Evolutionary conservation across 2,329 filamentous ascomycete genomes (phyloP).

Genomic region (Sarocladium brachiariae): DNA sequence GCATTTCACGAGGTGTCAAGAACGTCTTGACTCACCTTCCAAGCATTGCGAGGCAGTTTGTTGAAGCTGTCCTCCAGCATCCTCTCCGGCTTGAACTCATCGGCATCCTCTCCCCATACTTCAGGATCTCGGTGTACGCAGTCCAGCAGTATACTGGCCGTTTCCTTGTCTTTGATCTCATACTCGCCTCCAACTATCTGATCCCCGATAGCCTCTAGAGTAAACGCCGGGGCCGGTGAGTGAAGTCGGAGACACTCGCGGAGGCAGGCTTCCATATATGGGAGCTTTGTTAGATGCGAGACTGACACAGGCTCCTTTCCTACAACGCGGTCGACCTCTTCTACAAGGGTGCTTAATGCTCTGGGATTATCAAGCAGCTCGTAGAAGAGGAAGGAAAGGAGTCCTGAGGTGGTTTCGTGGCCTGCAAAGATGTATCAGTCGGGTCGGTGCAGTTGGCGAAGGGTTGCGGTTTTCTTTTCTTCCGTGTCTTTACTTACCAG

Average conservation of each 20-base stretch:
- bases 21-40: constrained; percentile 36
- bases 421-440: constrained; percentile 14
- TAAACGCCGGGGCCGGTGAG: not conserved
- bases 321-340: constrained; percentile 61
- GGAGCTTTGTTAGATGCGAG: constrained; percentile 56
- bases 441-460: no score
- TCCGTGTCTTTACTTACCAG: constrained; percentile 23
- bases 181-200: constrained; percentile 15
- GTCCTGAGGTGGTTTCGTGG: constrained; percentile 64
- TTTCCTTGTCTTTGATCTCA: not conserved
- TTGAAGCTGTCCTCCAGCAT: constrained; percentile 49
- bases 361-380: constrained; percentile 58
- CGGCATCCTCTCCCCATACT: constrained; percentile 30
- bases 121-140: constrained; percentile 7
- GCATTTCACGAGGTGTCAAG: no score
- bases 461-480: no score
- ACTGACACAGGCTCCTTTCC: constrained; percentile 50
- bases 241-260: constrained; percentile 8
- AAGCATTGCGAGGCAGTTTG: constrained; percentile 30
- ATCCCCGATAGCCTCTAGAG: constrained; percentile 25
- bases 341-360: constrained; percentile 51
- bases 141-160: not conserved
- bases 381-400: constrained; percentile 59
- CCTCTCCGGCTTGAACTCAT: constrained; percentile 52
- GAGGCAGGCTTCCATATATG: constrained; percentile 53